Evolutionary conservation across 2,329 filamentous ascomycete genomes (phyloP).

Genomic region (Acarospora socialis): DNA sequence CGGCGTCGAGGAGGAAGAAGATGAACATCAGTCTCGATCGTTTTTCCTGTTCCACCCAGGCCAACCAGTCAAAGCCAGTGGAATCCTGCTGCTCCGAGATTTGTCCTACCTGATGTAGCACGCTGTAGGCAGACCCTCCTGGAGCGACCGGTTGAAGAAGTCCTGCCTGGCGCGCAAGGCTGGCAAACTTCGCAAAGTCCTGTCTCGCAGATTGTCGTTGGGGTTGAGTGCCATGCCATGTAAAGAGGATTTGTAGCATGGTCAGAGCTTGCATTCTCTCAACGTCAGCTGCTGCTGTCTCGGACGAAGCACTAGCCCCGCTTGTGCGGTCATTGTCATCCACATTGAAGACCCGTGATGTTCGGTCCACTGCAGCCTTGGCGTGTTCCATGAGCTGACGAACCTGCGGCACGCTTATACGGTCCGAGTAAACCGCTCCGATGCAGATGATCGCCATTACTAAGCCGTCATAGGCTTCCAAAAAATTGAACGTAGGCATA

Average conservation of each 20-base stretch:
- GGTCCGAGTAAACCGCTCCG: constrained; percentile 60
- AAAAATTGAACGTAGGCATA: constrained; percentile 54
- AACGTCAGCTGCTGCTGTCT: constrained; percentile 32
- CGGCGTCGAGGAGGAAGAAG: constrained; percentile 49
- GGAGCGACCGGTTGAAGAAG: constrained; percentile 40
- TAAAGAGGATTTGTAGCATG: constrained; percentile 46
- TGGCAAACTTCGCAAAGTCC: constrained; percentile 43
- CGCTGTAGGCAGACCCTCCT: constrained; percentile 38
- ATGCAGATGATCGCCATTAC: constrained; percentile 57
- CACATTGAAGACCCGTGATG: constrained; percentile 37
- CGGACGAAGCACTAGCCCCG: constrained; percentile 26
- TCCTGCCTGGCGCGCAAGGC: constrained; percentile 42
- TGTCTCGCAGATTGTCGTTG: constrained; percentile 51
- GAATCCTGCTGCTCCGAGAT: no score
- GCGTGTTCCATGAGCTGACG: constrained; percentile 54
- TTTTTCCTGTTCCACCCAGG: constrained; percentile 59
- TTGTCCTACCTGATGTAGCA: constrained; percentile 51
- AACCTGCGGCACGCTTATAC: constrained; percentile 44
- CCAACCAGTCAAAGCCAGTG: constrained; percentile 48
- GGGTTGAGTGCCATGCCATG: constrained; percentile 54
- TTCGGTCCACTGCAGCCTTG: constrained; percentile 43
- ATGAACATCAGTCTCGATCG: constrained; percentile 51
- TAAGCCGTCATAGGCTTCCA: constrained; percentile 51
- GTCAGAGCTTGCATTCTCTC: constrained; percentile 56
- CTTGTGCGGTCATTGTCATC: constrained; percentile 25